phyloP scores from a whole-genome alignment of 2,329 filamentous ascomycete genomes.

The Chrysoporthe austroafricana region DNA sequence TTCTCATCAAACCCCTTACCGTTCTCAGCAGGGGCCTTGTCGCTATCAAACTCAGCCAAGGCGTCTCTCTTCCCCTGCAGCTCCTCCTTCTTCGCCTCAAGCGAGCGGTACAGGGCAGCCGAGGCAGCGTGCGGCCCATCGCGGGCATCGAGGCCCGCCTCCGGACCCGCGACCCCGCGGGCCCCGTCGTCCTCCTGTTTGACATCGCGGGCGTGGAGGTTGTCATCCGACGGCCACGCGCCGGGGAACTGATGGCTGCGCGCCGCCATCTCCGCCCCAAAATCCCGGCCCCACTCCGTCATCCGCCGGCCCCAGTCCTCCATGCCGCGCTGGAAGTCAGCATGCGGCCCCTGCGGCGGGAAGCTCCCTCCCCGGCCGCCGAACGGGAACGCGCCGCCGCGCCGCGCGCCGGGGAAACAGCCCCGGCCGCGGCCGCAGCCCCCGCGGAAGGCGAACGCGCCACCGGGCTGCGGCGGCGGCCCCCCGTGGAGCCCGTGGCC shows the following conservation, averaged over 20 bases:
- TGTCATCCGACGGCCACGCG: slow-evolving; percentile 41
- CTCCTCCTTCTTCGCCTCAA: slow-evolving; percentile 41
- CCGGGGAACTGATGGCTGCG: slow-evolving; percentile 33
- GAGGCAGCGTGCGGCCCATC: slow-evolving; percentile 33
- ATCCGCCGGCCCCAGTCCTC: slow-evolving; percentile 20
- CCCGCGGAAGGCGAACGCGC: slow-evolving; percentile 13
- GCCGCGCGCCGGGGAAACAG: slow-evolving; percentile 20
- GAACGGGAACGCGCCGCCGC: slow-evolving; percentile 17
- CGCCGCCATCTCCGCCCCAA: background rate
- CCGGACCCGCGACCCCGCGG: slow-evolving; percentile 5
- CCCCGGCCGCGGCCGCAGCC: slow-evolving; percentile 6
- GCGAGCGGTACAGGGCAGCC: slow-evolving; percentile 42
- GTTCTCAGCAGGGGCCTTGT: slow-evolving; percentile 25
- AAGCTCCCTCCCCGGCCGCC: slow-evolving; percentile 13
- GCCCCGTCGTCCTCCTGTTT: slow-evolving; percentile 18
- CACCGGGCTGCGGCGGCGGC: slow-evolving; percentile 9
- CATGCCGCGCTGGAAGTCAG: slow-evolving; percentile 17
- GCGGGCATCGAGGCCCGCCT: slow-evolving; percentile 26
- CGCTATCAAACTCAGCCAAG: slow-evolving; percentile 23
- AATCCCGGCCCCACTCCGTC: slow-evolving; percentile 11
- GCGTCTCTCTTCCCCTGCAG: slow-evolving; percentile 39
- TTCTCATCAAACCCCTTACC: slow-evolving; percentile 18
- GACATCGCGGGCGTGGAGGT: slow-evolving; percentile 14
- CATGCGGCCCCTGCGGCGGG: background rate
- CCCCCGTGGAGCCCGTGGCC: background rate